Evolutionary conservation across 148 eudicot genomes (phyloP).

Genomic region (Rhododendron molle): DNA sequence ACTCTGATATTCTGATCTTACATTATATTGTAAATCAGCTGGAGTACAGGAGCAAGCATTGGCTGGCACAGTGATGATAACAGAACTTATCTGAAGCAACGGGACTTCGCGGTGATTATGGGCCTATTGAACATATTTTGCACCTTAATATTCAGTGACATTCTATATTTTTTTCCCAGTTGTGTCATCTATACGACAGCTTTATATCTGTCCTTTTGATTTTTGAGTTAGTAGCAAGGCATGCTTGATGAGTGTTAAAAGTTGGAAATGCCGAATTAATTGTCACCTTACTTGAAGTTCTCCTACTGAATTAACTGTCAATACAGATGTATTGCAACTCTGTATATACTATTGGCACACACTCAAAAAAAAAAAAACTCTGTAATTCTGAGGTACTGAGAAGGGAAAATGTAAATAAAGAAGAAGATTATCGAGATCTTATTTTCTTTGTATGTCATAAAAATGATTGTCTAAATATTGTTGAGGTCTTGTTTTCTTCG

Average conservation of each 20-base stretch:
- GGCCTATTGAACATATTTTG: not conserved
- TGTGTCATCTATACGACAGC: not conserved
- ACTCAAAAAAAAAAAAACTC: not conserved
- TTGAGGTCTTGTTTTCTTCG: not conserved
- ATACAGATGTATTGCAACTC: not conserved
- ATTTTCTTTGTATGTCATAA: not conserved
- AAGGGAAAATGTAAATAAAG: not conserved
- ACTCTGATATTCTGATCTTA: not conserved
- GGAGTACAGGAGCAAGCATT: constrained; percentile 94
- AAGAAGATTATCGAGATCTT: not conserved
- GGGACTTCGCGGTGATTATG: constrained; percentile 75
- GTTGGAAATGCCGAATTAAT: not conserved
- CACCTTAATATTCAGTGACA: not conserved
- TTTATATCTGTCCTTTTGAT: not conserved
- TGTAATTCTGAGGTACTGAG: not conserved
- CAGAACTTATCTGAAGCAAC: constrained; percentile 84
- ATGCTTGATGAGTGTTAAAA: not conserved
- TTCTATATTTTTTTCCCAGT: not conserved
- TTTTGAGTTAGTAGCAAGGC: not conserved
- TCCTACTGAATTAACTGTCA: not conserved
- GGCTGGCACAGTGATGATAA: constrained; percentile 99
- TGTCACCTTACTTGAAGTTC: not conserved
- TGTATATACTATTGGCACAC: not conserved
- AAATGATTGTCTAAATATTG: not conserved
- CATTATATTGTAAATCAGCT: constrained; percentile 34